phyloP scores from a whole-genome alignment of 202 grass and related monocot genomes.

The Miscanthus sacchariflorus region DNA sequence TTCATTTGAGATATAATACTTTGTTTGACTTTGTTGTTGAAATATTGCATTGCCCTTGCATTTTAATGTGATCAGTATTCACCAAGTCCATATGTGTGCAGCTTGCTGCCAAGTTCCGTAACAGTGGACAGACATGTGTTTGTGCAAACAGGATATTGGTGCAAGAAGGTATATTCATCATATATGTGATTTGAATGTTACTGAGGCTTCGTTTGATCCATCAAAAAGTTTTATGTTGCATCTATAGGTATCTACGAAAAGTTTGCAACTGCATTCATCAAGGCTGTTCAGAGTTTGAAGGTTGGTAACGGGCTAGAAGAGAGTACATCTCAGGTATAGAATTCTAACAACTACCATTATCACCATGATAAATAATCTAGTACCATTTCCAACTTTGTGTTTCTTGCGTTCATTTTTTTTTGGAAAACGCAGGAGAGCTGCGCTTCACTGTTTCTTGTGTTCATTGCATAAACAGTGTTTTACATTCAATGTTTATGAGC shows the following conservation, averaged over 20 bases:
- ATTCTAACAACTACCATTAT: background rate
- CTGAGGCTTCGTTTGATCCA: conserved; percentile 36
- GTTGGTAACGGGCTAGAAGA: conserved; percentile 94
- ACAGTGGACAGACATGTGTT: conserved; percentile 97
- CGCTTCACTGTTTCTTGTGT: conserved; percentile 1
- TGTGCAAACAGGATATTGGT: conserved; percentile 99
- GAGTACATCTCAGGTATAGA: conserved; percentile 72
- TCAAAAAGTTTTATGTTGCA: conserved; percentile 37
- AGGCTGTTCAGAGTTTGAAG: conserved; percentile 91
- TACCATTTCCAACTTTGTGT: conserved; percentile 20
- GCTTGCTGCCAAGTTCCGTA: conserved; percentile 98
- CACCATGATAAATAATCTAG: background rate
- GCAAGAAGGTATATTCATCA: conserved; percentile 80
- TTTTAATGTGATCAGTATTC: conserved; percentile 36
- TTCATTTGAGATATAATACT: background rate
- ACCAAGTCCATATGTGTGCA: conserved; percentile 44
- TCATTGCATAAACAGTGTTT: conserved; percentile 16
- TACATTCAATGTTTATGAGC: conserved; percentile 21
- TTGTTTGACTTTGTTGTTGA: conserved; percentile 23
- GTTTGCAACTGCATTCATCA: conserved; percentile 92
- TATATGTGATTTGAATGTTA: conserved; percentile 30
- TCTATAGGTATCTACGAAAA: conserved; percentile 88
- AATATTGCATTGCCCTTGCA: conserved; percentile 17
- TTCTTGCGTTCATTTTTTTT: conserved; percentile 12
- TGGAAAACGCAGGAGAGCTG: no score